Evolutionary conservation across 148 eudicot genomes (phyloP), one percentile per base, ranked within the genome.

Genomic region (Agrostemma githago): DNA sequence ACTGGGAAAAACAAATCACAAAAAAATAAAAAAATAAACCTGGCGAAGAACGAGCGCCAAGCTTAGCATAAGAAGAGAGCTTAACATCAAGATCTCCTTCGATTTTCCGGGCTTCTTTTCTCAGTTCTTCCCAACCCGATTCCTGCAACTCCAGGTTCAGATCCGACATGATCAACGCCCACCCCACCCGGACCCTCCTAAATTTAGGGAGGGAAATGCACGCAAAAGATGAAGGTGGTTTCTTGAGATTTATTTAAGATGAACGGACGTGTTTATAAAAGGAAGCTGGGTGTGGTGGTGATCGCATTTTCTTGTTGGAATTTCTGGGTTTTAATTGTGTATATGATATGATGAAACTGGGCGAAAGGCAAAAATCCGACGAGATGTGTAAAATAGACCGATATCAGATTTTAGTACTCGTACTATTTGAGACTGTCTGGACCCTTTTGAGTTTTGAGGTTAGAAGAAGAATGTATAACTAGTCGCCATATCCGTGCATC

Each of bases 1-100:
- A 51, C 1, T 3, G 26, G 9, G n/a, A 53, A 8, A 26, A 66
- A 34, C n/a, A 53, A 16, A 5, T 3, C 3, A 70, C 61, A 54
- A 54, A 64, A 59, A 2, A 38, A 62, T 46, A 39, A 5, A 0
- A 0, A 20, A 3, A 14, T 0, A 4, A 57, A 72, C 86, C 86
- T 77, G 88, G 96, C 17, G 90, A 84, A 78, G 86, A 80, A 56
- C 91, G 84, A 69, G 97, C 77, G 21, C 91, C 95, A 60, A 94
- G 92, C 79, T 93, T 93, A 65, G 92, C 98, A 72, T 93, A 93
- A 43, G 96, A 90, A 66, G 95, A 89, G 73, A 93, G 97, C 75
- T 91, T 94, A 79, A 94, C 97, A 73, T 91, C 97, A 76, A 94
- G 97, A 84, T 94, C 97, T 48, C 98, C 88, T 82, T 94, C 96